These are phyloP conservation scores for Hura crepitans DNA, from an alignment of 441 rosid species.

Conservation along the genomic window DNA sequence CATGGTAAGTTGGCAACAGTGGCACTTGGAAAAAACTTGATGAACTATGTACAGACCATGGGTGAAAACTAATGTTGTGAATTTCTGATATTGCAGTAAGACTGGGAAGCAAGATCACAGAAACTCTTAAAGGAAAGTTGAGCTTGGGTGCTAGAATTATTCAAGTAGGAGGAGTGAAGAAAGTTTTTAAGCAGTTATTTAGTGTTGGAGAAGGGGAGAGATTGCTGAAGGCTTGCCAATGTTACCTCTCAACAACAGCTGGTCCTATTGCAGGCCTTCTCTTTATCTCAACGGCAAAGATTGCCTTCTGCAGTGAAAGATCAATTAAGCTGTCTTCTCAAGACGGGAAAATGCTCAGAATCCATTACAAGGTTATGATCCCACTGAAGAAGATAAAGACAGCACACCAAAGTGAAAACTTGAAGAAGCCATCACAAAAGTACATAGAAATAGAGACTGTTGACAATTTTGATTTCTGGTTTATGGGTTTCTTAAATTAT, in stretches of 20 bases:
- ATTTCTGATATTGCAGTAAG: constrained; percentile 34
- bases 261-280: constrained; percentile 67
- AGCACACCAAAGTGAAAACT: constrained; percentile 48
- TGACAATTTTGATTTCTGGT: constrained; percentile 76
- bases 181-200: constrained; percentile 45
- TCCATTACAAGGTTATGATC: constrained; percentile 57
- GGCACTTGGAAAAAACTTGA: too few relatives aligned
- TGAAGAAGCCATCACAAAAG: constrained; percentile 56
- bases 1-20: too few relatives aligned
- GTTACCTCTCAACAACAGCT: constrained; percentile 52
- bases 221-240: constrained; percentile 46
- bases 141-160: constrained; percentile 60
- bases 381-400: constrained; percentile 47
- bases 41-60: background rate
- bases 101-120: constrained; percentile 47
- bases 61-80: background rate
- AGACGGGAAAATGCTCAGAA: constrained; percentile 39
- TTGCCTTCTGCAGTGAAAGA: constrained; percentile 63
- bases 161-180: constrained; percentile 56
- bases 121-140: constrained; percentile 59
- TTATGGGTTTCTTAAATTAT: constrained; percentile 67
- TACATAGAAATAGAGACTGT: constrained; percentile 53
- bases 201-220: constrained; percentile 40
- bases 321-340: constrained; percentile 44
- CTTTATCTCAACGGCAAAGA: constrained; percentile 50